Conservation (phyloP, 2,329 filamentous ascomycete species). For the Alternaria hordeiaustralica region DNA sequence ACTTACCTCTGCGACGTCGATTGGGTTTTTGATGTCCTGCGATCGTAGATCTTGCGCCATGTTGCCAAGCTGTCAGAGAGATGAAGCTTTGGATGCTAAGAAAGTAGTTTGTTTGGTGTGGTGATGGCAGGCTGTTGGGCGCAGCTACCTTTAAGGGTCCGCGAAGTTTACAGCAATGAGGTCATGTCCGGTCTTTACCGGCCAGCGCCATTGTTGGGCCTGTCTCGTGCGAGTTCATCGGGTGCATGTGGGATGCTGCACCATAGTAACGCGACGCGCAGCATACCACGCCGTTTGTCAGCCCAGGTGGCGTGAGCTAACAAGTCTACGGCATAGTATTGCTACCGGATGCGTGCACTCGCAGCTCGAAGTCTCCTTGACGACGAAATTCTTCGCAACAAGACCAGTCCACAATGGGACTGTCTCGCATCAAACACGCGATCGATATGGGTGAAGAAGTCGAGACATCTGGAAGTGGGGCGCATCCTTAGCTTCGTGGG, state of each 20-base stretch:
- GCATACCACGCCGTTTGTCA: conserved; percentile 20
- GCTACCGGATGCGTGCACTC: not conserved
- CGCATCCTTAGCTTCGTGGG: not conserved
- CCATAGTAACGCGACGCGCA: conserved; percentile 20
- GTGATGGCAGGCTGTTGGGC: conserved; percentile 21
- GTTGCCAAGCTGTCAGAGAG: conserved; percentile 9
- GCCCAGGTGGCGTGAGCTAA: conserved; percentile 29
- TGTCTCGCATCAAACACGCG: not conserved
- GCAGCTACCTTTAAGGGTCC: conserved; percentile 17
- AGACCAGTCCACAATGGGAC: not conserved
- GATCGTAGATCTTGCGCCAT: conserved; percentile 52
- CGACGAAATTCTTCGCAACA: not conserved
- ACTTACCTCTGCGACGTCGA: conserved; percentile 64
- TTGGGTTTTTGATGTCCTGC: conserved; percentile 51
- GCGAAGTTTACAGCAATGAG: conserved; percentile 8
- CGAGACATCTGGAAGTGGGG: not conserved
- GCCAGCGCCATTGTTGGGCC: conserved; percentile 15
- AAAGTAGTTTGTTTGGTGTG: conserved; percentile 5
- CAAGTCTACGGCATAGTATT: not conserved
- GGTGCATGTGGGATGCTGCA: conserved; percentile 14
- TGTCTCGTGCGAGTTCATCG: conserved; percentile 8
- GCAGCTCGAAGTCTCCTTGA: not conserved
- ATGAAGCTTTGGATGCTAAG: conserved; percentile 2
- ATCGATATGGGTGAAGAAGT: not conserved
- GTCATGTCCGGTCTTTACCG: conserved; percentile 19